Percentiles rank a stretch among this genome's conserved stretches.
Evolutionary conservation across 2,329 filamentous ascomycete genomes (phyloP).

Genomic region (Claviceps purpurea): DNA sequence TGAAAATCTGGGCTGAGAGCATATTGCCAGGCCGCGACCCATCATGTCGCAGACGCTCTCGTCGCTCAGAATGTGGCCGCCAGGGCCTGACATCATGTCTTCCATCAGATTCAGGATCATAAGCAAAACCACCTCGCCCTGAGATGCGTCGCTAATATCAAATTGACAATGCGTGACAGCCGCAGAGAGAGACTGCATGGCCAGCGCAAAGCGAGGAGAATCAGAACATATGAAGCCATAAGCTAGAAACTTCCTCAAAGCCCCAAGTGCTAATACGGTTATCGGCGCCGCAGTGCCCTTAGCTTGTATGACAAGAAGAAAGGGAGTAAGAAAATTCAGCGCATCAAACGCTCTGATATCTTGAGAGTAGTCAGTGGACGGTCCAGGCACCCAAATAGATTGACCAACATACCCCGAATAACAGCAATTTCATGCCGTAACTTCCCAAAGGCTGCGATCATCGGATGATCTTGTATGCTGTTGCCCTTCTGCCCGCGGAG

Average conservation of each 20-base stretch:
- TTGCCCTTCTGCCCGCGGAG: slow-evolving; percentile 88
- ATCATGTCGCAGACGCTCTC: slow-evolving; percentile 99
- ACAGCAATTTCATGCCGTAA: slow-evolving; percentile 76
- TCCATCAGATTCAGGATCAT: slow-evolving; percentile 97
- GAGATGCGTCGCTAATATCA: slow-evolving; percentile 86
- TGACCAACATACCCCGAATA: slow-evolving; percentile 51
- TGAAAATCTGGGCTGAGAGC: slow-evolving; percentile 83
- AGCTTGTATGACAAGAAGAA: slow-evolving; percentile 90
- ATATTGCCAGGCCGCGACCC: slow-evolving; percentile 94
- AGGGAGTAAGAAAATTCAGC: slow-evolving; percentile 77
- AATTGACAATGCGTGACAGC: slow-evolving; percentile 97
- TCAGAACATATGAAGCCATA: slow-evolving; percentile 79
- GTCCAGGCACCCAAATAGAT: too few relatives aligned
- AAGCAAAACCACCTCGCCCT: slow-evolving; percentile 88
- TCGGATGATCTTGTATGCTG: slow-evolving; percentile 92
- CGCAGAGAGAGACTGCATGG: slow-evolving; percentile 87
- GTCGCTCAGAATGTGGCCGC: slow-evolving; percentile 86
- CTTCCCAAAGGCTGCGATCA: slow-evolving; percentile 89
- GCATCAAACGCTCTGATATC: slow-evolving; percentile 86
- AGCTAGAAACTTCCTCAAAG: slow-evolving; percentile 90
- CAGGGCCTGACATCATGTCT: slow-evolving; percentile 88
- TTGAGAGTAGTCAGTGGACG: slow-evolving; percentile 17
- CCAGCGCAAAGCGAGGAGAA: slow-evolving; percentile 77
- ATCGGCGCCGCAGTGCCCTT: slow-evolving; percentile 94
- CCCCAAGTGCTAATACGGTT: slow-evolving; percentile 83